Conservation (phyloP, 2,329 filamentous ascomycete species). For the Calonectria montana region DNA sequence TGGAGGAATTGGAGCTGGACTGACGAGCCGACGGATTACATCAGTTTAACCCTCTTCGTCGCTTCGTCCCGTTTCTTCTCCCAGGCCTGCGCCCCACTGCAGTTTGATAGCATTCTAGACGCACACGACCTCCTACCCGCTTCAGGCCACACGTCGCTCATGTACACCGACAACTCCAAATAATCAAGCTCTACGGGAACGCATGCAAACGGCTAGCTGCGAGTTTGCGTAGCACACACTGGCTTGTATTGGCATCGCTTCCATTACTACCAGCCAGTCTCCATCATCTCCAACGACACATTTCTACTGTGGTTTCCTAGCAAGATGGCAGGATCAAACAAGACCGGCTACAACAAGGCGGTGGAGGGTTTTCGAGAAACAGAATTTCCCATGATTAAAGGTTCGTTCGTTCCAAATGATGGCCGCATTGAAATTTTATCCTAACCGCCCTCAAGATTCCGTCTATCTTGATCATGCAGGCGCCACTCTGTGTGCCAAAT, state of each 20-base stretch:
- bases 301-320: not conserved
- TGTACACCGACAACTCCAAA: not conserved
- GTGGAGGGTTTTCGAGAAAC: conserved; percentile 68
- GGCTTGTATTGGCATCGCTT: not conserved
- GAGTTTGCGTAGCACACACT: not conserved
- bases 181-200: not conserved
- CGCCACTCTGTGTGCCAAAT: conserved; percentile 86
- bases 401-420: conserved; percentile 50
- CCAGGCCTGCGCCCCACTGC: conserved; percentile 9
- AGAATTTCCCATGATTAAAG: conserved; percentile 78
- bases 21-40: not conserved
- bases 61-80: not conserved
- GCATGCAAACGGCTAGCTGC: not conserved
- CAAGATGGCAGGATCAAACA: conserved; percentile 12
- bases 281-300: too few species aligned
- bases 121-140: not conserved
- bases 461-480: conserved; percentile 95
- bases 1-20: not conserved
- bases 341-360: conserved; percentile 64
- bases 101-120: conserved; percentile 11
- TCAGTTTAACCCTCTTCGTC: not conserved
- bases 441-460: conserved; percentile 62
- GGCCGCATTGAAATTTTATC: not conserved
- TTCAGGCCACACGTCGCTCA: not conserved
- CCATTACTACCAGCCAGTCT: not conserved